phyloP scores from a whole-genome alignment of 1,139 yeast genomes.

The Pichia sp. region DNA sequence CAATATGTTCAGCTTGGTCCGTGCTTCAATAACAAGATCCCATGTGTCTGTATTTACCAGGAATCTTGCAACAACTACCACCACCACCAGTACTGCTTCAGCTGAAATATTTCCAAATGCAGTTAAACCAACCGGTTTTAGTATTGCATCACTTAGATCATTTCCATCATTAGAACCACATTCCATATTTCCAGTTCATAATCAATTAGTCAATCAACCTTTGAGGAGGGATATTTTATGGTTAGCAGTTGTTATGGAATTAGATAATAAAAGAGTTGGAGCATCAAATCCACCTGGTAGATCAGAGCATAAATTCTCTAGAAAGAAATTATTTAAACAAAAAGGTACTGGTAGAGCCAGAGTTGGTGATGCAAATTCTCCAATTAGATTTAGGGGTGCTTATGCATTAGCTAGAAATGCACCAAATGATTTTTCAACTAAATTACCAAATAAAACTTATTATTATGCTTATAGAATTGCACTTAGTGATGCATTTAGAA shows the following conservation, averaged over 20 bases:
- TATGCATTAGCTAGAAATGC: constrained; percentile 87
- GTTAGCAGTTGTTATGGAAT: constrained; percentile 91
- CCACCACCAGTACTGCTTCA: background rate
- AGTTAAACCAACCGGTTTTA: constrained; percentile 58
- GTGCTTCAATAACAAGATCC: constrained; percentile 5
- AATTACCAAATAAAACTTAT: constrained; percentile 71
- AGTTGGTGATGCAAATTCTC: constrained; percentile 93
- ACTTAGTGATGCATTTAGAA: constrained; percentile 68
- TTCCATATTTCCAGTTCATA: constrained; percentile 67
- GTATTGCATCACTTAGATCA: constrained; percentile 70
- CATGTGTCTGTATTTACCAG: constrained; percentile 1
- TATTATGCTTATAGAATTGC: constrained; percentile 74
- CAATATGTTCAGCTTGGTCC: constrained; percentile 4
- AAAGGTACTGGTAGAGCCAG: constrained; percentile 95
- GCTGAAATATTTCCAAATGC: constrained; percentile 21
- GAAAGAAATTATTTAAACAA: constrained; percentile 78
- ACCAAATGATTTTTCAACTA: constrained; percentile 83
- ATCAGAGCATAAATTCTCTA: constrained; percentile 79
- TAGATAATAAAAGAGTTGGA: constrained; percentile 85
- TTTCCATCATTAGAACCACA: constrained; percentile 91
- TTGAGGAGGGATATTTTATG: constrained; percentile 86
- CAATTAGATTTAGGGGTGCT: constrained; percentile 84
- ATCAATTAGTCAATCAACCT: constrained; percentile 61
- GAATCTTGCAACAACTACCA: constrained; percentile 11
- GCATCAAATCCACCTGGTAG: constrained; percentile 81